Base-by-base conservation (phyloP, 2,329 filamentous ascomycete genomes). In the Fusarium cicatricum region DNA sequence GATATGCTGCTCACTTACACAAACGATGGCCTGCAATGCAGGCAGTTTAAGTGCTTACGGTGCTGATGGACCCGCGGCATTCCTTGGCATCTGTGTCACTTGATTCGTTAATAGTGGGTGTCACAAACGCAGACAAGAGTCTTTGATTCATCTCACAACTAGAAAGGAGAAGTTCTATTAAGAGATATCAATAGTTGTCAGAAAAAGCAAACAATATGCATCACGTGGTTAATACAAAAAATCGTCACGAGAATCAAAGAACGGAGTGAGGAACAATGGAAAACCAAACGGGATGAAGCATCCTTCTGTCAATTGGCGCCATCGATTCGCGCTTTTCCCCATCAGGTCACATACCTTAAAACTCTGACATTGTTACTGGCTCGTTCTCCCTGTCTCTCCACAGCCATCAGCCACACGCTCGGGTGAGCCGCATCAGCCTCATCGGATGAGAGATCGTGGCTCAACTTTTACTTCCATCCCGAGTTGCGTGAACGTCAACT, bases 371-470 rank as follows among this genome's bases (percentile, higher is more conserved):
- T 17, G 16, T 59, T 21, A 61, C 59, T 65, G 62, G 59, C 12
- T 32, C 31, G 28, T 44, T 28, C 19, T 21, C 17, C 31, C 28
- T 17, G n/a, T 43, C 17, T 28, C 21, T n/a, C 46, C 42, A 42
- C 41, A 37, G 54, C 46, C 58, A 54, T 52, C 59, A 67, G 66
- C 65, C 65, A 68, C 65, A 57, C 32, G n/a, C 5, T 53, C 26
- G 43, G 51, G 58, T 57, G 61, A 68, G 61, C 66, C 66, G 51
- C 66, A 66, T 64, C 57, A 61, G 60, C 60, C 60, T 58, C 60
- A 64, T 64, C 60, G 45, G 46, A 53, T 46, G 26, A 50, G 53
- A 42, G 62, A 62, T 62, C 60, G 36, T 32, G 12, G 29, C 29
- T 32, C 11, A 14, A 21, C 36, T 39, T 39, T 39, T 10, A 10